Conservation (phyloP, 768 basidiomycete genomes). For the Tricholoma matsutake region DNA sequence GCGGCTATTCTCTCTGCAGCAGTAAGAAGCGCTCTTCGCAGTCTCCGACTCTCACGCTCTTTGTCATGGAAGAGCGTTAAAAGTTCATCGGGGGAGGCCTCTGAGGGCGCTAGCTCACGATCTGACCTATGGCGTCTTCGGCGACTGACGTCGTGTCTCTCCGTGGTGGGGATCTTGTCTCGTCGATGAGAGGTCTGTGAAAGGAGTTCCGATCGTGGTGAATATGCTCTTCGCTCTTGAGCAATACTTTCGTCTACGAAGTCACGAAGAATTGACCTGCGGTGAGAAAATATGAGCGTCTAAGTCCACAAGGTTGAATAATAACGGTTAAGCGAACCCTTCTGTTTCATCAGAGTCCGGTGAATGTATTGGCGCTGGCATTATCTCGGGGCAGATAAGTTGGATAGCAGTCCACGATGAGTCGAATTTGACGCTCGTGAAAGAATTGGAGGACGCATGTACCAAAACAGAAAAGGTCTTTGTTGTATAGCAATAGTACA, state of each 20-base stretch:
- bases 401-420: not conserved
- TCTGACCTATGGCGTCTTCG: conserved; percentile 6
- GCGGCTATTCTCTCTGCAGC: conserved; percentile 33
- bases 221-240: conserved; percentile 8
- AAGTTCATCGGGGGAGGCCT: conserved; percentile 24
- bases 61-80: conserved; percentile 30
- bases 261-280: conserved; percentile 3
- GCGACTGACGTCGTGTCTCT: not conserved
- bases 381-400: not conserved
- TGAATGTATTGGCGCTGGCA: not conserved
- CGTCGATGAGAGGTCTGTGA: conserved; percentile 10
- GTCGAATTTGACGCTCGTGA: not conserved
- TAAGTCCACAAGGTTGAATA: not conserved
- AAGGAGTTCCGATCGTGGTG: conserved; percentile 23
- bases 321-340: not conserved
- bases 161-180: not conserved
- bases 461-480: not conserved
- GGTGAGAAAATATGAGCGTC: conserved; percentile 5
- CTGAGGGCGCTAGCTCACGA: conserved; percentile 6
- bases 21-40: conserved; percentile 33
- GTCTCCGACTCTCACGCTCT: conserved; percentile 31
- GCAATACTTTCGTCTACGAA: conserved; percentile 1
- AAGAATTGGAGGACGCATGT: not conserved
- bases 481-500: not conserved
- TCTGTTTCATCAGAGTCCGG: not conserved